Base-by-base conservation (phyloP, 352 stramenopile species). In the Phytophthora hybrid region DNA sequence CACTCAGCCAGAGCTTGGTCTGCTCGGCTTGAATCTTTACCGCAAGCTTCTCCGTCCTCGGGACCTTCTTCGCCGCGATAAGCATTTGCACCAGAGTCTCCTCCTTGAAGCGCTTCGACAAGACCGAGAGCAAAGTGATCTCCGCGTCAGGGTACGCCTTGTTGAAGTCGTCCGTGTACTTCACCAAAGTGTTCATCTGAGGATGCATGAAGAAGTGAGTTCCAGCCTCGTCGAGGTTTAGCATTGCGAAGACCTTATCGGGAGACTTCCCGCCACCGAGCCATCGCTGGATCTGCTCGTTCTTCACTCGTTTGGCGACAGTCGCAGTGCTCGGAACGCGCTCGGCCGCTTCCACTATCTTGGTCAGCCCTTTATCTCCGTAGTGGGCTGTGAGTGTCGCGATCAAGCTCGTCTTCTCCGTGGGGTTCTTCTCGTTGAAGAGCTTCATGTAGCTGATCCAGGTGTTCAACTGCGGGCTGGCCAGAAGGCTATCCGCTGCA, bases 251-350 rank as follows among this genome's bases (percentile, higher is more conserved):
- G 11, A 71, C 34, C 19, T 65, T 61, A 21, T 71, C 61, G 21
- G 61, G 44, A 5, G 18, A 56, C 34, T 66, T 70, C 19, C 16
- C 23, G 7, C 49, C 11, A 37, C 4, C 49, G 9, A 73, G 14
- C 66, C 66, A 73, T n/a, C 41, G 59, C 23, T 58, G 51, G 9
- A 63, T 23, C 39, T 69, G 66, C 29, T 73, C 66, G 1, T 19
- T 19, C 26, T 73, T 37, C n/a, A 73, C 8, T 4, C n/a, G 37
- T 21, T 67, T 73, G 5, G 66, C 66, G 5, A 67, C 26, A 5
- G 2, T 32, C n/a, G 37, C 26, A n/a, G 47, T 52, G 13, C 13
- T 31, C 1, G 57, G 18, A 2, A 34, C 55, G 10, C 46, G 34
- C 19, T 62, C 51, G 11, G 34, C 55, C 11, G 32, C 19, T 32